These are phyloP conservation scores for Astrothelium macrocarpum DNA, from an alignment of 495 filamentous ascomycete genomes.

Conservation along the genomic window DNA sequence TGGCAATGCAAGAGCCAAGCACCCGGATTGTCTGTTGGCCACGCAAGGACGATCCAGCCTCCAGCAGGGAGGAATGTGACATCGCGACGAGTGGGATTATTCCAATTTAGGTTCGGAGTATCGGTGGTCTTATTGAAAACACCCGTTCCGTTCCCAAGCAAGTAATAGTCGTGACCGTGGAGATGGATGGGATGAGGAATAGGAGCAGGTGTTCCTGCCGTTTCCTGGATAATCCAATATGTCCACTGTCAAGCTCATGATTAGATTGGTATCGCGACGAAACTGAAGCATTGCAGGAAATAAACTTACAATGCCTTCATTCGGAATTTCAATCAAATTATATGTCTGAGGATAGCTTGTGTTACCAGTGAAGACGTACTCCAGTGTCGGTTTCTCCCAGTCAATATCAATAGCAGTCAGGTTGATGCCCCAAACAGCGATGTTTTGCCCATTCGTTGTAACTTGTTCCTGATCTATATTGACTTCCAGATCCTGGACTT, in stretches of 20 bases:
- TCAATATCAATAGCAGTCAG: constrained; percentile 28
- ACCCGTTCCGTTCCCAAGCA: constrained; percentile 23
- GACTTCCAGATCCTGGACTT: constrained; percentile 25
- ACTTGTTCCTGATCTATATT: constrained; percentile 16
- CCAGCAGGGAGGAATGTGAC: constrained; percentile 23
- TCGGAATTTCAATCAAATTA: constrained; percentile 31
- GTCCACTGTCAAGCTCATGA: constrained; percentile 21
- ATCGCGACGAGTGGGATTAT: constrained; percentile 28
- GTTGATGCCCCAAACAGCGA: constrained; percentile 33
- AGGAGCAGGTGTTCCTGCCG: constrained; percentile 10
- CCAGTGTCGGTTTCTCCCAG: constrained; percentile 31
- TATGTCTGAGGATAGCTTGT: constrained; percentile 23
- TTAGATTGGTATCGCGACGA: background rate
- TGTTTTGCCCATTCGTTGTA: constrained; percentile 26
- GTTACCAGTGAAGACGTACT: constrained; percentile 28
- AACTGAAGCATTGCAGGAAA: background rate
- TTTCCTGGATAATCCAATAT: constrained; percentile 32
- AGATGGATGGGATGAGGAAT: constrained; percentile 31
- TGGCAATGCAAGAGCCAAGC: constrained; percentile 27
- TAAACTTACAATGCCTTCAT: constrained; percentile 19
- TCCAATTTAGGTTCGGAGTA: constrained; percentile 20
- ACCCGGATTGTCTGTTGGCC: constrained; percentile 28
- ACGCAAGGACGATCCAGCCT: constrained; percentile 28
- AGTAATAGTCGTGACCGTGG: constrained; percentile 32
- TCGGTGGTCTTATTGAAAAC: constrained; percentile 12